A percentile compares a stretch with the other conserved stretches of the same genome.
These are phyloP conservation scores for Ilex asprella DNA, from an alignment of 257 asterid genomes.

Conservation along the genomic window DNA sequence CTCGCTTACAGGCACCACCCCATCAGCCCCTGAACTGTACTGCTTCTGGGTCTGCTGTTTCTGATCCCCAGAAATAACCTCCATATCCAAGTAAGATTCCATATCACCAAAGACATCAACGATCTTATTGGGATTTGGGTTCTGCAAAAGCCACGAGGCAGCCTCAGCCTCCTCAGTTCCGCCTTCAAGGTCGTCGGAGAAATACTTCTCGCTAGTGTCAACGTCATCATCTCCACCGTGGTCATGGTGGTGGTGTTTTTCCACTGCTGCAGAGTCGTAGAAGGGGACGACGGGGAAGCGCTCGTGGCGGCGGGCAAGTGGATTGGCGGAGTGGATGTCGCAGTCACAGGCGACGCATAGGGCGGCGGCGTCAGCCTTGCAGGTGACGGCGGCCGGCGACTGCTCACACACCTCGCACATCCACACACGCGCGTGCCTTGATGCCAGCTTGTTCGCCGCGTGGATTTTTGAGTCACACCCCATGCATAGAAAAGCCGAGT, in stretches of 20 bases:
- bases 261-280: conserved; percentile 38
- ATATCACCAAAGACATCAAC: not conserved
- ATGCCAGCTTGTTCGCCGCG: conserved; percentile 71
- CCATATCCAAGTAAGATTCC: not conserved
- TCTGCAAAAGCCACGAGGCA: conserved; percentile 42
- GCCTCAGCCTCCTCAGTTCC: conserved; percentile 41
- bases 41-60: not conserved
- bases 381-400: conserved; percentile 75
- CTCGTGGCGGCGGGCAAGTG: conserved; percentile 80
- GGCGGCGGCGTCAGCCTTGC: conserved; percentile 87
- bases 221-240: not conserved
- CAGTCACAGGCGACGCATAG: conserved; percentile 75
- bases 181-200: not conserved
- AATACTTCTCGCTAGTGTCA: conserved; percentile 2
- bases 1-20: not conserved
- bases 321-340: conserved; percentile 88
- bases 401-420: conserved; percentile 90
- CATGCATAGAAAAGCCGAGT: conserved; percentile 70
- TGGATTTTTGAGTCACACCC: conserved; percentile 65
- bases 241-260: conserved; percentile 7
- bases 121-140: conserved; percentile 18
- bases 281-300: conserved; percentile 66
- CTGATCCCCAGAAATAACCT: not conserved
- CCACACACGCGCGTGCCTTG: conserved; percentile 73
- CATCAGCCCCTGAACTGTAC: not conserved